Evolutionary conservation across 306 rosid species (phyloP), one percentile per base, ranked within the genome.

Genomic region (Rosa multiflora): DNA sequence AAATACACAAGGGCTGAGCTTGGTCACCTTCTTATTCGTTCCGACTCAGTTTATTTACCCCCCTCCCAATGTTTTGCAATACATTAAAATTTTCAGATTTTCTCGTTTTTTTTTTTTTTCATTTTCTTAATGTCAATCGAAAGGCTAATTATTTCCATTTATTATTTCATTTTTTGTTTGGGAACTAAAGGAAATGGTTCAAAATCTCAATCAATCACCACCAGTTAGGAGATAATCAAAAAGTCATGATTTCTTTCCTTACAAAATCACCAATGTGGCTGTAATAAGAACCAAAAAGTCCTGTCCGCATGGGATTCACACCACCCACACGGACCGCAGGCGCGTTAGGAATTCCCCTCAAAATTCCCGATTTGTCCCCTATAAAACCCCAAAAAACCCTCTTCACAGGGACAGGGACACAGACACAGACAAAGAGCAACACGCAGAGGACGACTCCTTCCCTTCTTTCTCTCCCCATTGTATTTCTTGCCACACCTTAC

Each of bases 311-410:
- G 39, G 43, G 42, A 32, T 63, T 6, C 69, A 5, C 20, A 64
- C 70, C 43, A 2, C 1, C 49, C 21, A 1, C 66, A 23, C 73
- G 67, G 68, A 32, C 0, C 84, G 61, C 62, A 46, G n/a, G 40
- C 59, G 59, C 59, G 74, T 47, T 72, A 11, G 63, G 17, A 29
- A 7, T 32, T 32, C 6, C 29, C 7, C 76, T 21, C 12, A 26
- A 39, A 69, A 70, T 84, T 80, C 77, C 86, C 80, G 73, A 77
- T 72, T 10, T 26, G 62, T 53, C 81, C 80, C 59, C 26, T 1
- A 0, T 23, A 56, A 67, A 17, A 76, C 49, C 69, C 70, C 26
- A 51, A 39, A 39, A 15, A 74, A 10, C 79, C 67, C 74, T 64
- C 4, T 32, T 6, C 40, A 5, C 69, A 32, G 13, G 21, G 10